A percentile compares a stretch with the other conserved stretches of the same genome.
These are phyloP conservation scores for Arctium minus DNA, from an alignment of 129 eudicot genomes.

Conservation along the genomic window DNA sequence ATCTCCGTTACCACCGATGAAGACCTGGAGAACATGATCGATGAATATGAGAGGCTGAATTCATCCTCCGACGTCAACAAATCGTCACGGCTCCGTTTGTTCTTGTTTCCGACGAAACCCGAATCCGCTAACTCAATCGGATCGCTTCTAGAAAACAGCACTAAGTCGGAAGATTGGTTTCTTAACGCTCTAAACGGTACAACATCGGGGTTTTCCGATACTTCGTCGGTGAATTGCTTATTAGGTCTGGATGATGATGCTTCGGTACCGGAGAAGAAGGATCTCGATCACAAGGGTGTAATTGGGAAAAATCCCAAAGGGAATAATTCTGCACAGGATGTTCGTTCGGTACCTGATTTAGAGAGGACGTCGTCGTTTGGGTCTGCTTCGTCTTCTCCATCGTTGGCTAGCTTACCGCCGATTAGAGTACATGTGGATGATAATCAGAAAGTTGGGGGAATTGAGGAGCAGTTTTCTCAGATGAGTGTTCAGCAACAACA, in stretches of 20 bases:
- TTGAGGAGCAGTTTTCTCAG: slow-evolving; percentile 74
- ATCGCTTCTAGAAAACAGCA: slow-evolving; percentile 42
- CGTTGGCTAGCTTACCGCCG: slow-evolving; percentile 61
- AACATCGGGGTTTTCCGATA: slow-evolving; percentile 61
- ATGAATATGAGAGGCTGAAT: slow-evolving; percentile 58
- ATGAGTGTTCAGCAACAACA: slow-evolving; percentile 36
- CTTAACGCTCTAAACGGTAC: slow-evolving; percentile 69
- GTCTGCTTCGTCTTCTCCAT: slow-evolving; percentile 71
- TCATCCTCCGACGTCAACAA: slow-evolving; percentile 22
- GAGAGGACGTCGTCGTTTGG: slow-evolving; percentile 70
- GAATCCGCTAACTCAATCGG: slow-evolving; percentile 50
- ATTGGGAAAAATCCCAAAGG: slow-evolving; percentile 17
- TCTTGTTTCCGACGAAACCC: slow-evolving; percentile 48
- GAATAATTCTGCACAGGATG: slow-evolving; percentile 35
- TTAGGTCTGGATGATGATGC: slow-evolving; percentile 55
- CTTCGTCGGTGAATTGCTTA: slow-evolving; percentile 54
- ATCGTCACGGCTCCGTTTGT: slow-evolving; percentile 42
- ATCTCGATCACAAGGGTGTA: slow-evolving; percentile 26
- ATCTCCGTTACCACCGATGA: slow-evolving; percentile 53
- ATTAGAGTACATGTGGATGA: slow-evolving; percentile 63
- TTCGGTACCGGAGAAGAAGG: slow-evolving; percentile 24
- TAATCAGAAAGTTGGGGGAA: slow-evolving; percentile 44
- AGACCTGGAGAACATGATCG: slow-evolving; percentile 67
- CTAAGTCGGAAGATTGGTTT: slow-evolving; percentile 81
- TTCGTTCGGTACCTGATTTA: slow-evolving; percentile 46